Evolutionary conservation across 805 yeast species (phyloP), one percentile per base, ranked within the genome.

Genomic region (Metschnikowia lunata): DNA sequence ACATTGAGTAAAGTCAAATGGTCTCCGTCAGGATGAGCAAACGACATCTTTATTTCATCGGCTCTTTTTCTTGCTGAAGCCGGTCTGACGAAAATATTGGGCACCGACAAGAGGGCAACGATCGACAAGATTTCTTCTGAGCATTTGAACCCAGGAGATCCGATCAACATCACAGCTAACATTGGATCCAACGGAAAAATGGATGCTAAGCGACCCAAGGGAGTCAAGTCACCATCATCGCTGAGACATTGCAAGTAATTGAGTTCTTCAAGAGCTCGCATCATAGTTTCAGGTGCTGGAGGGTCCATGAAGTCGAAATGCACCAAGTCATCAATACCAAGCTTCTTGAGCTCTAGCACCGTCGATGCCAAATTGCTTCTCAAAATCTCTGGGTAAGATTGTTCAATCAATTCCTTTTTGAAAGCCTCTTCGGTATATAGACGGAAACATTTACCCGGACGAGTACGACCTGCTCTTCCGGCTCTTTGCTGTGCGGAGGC

Each of bases 241-340:
- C 88, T 87, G 42, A 91, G 75, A 69, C 97, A 93, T 18, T 85
- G 83, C 49, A 91, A 72, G 61, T 88, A 93, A 61, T 93, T 90
- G 58, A 91, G 75, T 64, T 91, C 99, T 65, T 91, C 99, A 50
- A 91, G 72, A 0, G 98, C 98, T 63, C 99, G 78, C 99, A 93
- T 93, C 99, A 91, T 93, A 7, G 99, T 93, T 66, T 91, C 99
- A 8, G 99, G 99, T 2, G 98, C 98, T 11, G 99, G 99, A 7
- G 99, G 98, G 61, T 91, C 99, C 96, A 91, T 91, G 62, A 93
- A 91, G 64, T 93, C 99, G 61, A 91, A 91, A 67, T 91, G 98
- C 33, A 93, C 99, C 59, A 91, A 78, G 68, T 91, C 98, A 61
- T 93, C 96, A 51, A 91, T 78, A 11, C 98, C 98, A 51, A 93